phyloP scores from a whole-genome alignment of 345 rosid species.

The Arabis hirsuta region DNA sequence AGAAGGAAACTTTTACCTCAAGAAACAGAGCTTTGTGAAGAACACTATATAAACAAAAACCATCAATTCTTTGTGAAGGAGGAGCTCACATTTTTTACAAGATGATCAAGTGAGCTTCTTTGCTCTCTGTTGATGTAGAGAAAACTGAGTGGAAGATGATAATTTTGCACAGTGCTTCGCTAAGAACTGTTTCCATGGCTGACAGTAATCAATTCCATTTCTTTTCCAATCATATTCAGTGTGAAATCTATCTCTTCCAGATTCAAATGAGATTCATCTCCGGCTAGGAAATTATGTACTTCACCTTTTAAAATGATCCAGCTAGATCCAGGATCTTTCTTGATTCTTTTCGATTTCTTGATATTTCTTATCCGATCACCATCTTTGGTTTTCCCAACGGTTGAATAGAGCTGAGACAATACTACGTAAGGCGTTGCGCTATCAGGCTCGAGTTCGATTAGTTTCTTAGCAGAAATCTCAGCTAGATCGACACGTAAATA shows the following conservation, averaged over 20 bases:
- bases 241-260: constrained; percentile 48
- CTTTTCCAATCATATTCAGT: constrained; percentile 46
- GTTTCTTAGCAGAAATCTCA: constrained; percentile 63
- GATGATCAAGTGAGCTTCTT: too few species aligned
- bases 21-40: constrained; percentile 18
- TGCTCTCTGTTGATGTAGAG: too few species aligned
- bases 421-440: constrained; percentile 74
- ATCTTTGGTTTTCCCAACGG: constrained; percentile 51
- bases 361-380: constrained; percentile 51
- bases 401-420: constrained; percentile 60
- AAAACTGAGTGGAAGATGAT: neutral
- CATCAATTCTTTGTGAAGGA: neutral
- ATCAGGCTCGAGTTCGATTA: constrained; percentile 66
- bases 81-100: constrained; percentile 15
- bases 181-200: constrained; percentile 25
- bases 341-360: constrained; percentile 56
- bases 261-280: constrained; percentile 55
- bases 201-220: constrained; percentile 39
- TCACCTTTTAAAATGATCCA: constrained; percentile 60
- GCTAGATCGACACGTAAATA: constrained; percentile 65
- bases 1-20: constrained; percentile 25
- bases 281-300: constrained; percentile 57
- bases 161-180: constrained; percentile 4
- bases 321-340: constrained; percentile 81
- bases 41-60: neutral